These are phyloP conservation scores for Flaveria ramosissima DNA, from an alignment of 129 eudicot genomes.

Conservation along the genomic window DNA sequence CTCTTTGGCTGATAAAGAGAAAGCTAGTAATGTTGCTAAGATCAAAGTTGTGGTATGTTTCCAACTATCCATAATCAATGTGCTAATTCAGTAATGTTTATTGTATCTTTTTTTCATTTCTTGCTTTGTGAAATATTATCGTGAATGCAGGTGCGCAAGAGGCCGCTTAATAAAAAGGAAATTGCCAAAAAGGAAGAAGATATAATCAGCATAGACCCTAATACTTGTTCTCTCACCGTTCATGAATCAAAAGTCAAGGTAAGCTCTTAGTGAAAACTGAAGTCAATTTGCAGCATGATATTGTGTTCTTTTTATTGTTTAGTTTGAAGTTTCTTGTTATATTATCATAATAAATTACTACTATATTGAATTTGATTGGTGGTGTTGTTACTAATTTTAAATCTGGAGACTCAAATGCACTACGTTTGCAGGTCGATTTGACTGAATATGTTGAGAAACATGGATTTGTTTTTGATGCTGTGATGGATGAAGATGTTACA, in stretches of 20 bases:
- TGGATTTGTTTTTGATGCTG: conserved; percentile 75
- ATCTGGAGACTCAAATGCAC: background rate
- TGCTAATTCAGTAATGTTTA: background rate
- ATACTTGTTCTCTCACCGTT: conserved; percentile 51
- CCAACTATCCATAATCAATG: conserved; percentile 27
- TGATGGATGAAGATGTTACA: conserved; percentile 60
- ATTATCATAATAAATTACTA: background rate
- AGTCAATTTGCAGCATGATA: background rate
- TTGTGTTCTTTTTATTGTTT: background rate
- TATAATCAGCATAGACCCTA: conserved; percentile 50
- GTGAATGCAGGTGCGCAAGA: conserved; percentile 58
- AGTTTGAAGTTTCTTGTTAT: background rate
- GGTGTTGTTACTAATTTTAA: background rate
- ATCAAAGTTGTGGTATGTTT: conserved; percentile 89
- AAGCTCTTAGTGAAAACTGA: background rate
- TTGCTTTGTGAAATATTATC: background rate
- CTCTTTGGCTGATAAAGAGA: conserved; percentile 66
- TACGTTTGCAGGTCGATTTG: conserved; percentile 59
- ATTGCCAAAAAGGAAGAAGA: conserved; percentile 61
- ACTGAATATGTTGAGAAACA: conserved; percentile 78
- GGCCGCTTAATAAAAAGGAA: conserved; percentile 77
- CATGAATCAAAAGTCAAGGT: conserved; percentile 76
- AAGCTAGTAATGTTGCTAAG: conserved; percentile 76
- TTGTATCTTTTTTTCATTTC: background rate
- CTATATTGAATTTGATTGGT: background rate